phyloP scores from a whole-genome alignment of 2,329 filamentous ascomycete genomes.

The Sporothrix globosa region DNA sequence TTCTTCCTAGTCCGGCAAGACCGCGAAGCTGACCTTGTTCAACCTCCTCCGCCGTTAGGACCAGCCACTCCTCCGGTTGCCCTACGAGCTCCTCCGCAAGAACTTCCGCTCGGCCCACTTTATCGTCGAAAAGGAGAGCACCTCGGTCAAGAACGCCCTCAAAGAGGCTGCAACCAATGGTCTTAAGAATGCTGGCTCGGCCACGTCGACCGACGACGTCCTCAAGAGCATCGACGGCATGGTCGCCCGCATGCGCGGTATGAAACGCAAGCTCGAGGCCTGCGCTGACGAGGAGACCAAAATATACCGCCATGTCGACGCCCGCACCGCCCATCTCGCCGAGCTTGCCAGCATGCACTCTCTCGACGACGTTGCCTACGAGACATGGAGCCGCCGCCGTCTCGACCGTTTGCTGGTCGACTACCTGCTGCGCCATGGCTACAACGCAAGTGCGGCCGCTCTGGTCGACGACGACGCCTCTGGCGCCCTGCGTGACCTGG shows the following conservation, averaged over 20 bases:
- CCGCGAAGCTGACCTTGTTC: neutral
- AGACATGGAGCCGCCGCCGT: constrained; percentile 80
- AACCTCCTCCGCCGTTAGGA: constrained; percentile 60
- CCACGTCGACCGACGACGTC: constrained; percentile 68
- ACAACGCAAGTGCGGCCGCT: constrained; percentile 72
- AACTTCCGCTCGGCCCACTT: constrained; percentile 89
- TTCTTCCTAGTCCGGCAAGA: neutral
- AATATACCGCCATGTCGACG: constrained; percentile 74
- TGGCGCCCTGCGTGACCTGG: constrained; percentile 70
- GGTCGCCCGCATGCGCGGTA: constrained; percentile 78
- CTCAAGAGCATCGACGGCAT: constrained; percentile 81
- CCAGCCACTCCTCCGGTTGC: constrained; percentile 89
- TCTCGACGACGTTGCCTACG: constrained; percentile 90
- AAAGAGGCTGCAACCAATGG: constrained; percentile 69
- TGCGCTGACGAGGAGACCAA: constrained; percentile 78
- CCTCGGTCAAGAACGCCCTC: constrained; percentile 62
- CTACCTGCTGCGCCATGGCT: constrained; percentile 84
- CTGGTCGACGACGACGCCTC: constrained; percentile 56
- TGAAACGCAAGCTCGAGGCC: constrained; percentile 82
- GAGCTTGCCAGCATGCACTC: constrained; percentile 78
- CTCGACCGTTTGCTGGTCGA: constrained; percentile 89
- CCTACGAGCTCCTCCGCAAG: constrained; percentile 87
- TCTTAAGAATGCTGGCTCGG: constrained; percentile 59
- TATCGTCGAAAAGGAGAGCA: constrained; percentile 71
- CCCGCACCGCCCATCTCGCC: constrained; percentile 78